These are phyloP conservation scores for Geranium brycei DNA, from an alignment of 345 rosid species.

Conservation along the genomic window DNA sequence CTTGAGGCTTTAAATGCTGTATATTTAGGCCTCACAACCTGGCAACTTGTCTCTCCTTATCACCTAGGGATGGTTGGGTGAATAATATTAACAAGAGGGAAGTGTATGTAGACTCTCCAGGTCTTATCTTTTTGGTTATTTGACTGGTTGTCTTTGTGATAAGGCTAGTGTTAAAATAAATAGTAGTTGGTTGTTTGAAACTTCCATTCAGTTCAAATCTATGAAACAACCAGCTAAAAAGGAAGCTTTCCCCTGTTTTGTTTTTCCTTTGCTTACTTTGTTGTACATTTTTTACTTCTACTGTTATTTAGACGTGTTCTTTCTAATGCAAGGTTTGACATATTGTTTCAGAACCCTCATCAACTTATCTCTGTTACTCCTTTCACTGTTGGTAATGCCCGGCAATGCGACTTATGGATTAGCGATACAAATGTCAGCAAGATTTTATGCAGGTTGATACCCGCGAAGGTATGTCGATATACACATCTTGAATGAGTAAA, in stretches of 20 bases:
- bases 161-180: too few species aligned
- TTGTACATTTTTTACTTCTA: neutral
- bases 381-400: constrained; percentile 71
- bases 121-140: too few species aligned
- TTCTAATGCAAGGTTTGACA: neutral
- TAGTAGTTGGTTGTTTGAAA: too few species aligned
- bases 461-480: constrained; percentile 50
- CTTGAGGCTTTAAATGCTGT: too few species aligned
- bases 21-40: too few species aligned
- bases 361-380: constrained; percentile 37
- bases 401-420: constrained; percentile 57
- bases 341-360: constrained; percentile 58
- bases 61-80: too few species aligned
- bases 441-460: constrained; percentile 63
- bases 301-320: neutral
- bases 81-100: too few species aligned
- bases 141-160: too few species aligned
- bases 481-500: neutral
- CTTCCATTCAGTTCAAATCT: too few species aligned
- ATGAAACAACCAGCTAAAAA: too few species aligned
- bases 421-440: constrained; percentile 47
- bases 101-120: too few species aligned
- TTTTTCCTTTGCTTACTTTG: neutral
- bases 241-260: neutral
- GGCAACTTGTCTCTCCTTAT: too few species aligned